Percentiles rank a stretch among this genome's conserved stretches.
Evolutionary conservation across 805 yeast genomes (phyloP).

Genomic region (Torulaspora maleeae): DNA sequence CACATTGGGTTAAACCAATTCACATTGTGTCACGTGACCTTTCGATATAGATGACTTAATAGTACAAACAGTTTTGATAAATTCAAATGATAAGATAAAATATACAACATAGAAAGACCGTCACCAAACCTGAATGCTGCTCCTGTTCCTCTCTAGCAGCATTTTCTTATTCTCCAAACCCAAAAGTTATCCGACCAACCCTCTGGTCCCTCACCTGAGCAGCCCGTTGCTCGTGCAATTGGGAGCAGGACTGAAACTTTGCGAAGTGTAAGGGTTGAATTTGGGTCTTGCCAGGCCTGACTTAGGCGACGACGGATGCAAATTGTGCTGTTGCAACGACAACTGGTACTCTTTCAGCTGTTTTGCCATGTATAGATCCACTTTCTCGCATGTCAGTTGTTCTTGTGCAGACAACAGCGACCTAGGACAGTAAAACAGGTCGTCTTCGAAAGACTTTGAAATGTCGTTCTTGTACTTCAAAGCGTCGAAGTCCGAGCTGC

Average conservation of each 20-base stretch:
- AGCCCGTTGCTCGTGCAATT: constrained; percentile 4
- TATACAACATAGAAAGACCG: constrained; percentile 9
- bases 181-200: not conserved
- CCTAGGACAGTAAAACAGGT: constrained; percentile 33
- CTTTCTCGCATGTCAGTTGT: constrained; percentile 25
- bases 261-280: constrained; percentile 65
- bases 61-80: not conserved
- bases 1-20: not conserved
- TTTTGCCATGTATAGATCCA: constrained; percentile 25
- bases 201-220: not conserved
- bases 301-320: constrained; percentile 10
- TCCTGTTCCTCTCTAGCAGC: not conserved
- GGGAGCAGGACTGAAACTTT: constrained; percentile 52
- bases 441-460: constrained; percentile 34
- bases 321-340: constrained; percentile 6
- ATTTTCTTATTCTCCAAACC: no score
- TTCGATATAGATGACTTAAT: not conserved
- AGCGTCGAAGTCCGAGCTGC: constrained; percentile 17
- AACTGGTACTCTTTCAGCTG: constrained; percentile 17
- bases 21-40: not conserved
- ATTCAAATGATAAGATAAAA: not conserved
- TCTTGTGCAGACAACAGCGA: constrained; percentile 28
- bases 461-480: constrained; percentile 26
- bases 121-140: constrained; percentile 9
- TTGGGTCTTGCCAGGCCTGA: constrained; percentile 35